A percentile compares a stretch with the other conserved stretches of the same genome.
These are phyloP conservation scores for Gryganskiella cystojenkinii DNA, from an alignment of 192 early-diverging fungal species.

Conservation along the genomic window DNA sequence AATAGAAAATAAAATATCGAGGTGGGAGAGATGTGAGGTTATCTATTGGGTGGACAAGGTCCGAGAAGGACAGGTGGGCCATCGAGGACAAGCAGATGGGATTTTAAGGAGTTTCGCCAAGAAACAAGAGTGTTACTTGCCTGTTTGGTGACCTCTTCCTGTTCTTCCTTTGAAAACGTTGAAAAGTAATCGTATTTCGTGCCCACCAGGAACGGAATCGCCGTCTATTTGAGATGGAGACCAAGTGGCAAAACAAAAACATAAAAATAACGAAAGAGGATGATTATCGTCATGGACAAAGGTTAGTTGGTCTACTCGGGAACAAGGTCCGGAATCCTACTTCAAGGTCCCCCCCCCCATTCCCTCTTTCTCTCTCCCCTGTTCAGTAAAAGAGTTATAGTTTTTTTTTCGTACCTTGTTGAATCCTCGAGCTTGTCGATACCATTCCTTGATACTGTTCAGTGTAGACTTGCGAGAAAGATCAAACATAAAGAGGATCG, in stretches of 20 bases:
- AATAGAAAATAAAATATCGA: too few relatives aligned
- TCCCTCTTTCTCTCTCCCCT: not conserved
- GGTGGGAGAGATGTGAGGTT: too few relatives aligned
- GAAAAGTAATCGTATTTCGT: conserved; percentile 98
- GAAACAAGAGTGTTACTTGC: conserved; percentile 41
- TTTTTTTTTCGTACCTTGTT: conserved; percentile 75
- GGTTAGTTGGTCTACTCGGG: too few relatives aligned
- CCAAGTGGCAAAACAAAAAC: not conserved
- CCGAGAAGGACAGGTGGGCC: too few relatives aligned
- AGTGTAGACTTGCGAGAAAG: conserved; percentile 90
- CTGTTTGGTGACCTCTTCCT: conserved; percentile 93
- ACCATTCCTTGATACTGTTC: conserved; percentile 97
- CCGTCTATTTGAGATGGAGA: conserved; percentile 64
- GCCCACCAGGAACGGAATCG: conserved; percentile 94
- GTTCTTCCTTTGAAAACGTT: conserved; percentile 85
- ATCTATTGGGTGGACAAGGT: too few relatives aligned
- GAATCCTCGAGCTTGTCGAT: conserved; percentile 93
- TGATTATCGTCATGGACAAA: too few relatives aligned
- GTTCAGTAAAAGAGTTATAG: not conserved
- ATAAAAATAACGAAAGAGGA: too few relatives aligned
- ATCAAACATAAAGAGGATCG: conserved; percentile 97
- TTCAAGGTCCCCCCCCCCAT: too few relatives aligned
- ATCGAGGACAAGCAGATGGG: too few relatives aligned
- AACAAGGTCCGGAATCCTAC: too few relatives aligned
- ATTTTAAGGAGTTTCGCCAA: too few relatives aligned